phyloP scores from a whole-genome alignment of 2,329 filamentous ascomycete genomes.

The Beauveria rudraprayagi region DNA sequence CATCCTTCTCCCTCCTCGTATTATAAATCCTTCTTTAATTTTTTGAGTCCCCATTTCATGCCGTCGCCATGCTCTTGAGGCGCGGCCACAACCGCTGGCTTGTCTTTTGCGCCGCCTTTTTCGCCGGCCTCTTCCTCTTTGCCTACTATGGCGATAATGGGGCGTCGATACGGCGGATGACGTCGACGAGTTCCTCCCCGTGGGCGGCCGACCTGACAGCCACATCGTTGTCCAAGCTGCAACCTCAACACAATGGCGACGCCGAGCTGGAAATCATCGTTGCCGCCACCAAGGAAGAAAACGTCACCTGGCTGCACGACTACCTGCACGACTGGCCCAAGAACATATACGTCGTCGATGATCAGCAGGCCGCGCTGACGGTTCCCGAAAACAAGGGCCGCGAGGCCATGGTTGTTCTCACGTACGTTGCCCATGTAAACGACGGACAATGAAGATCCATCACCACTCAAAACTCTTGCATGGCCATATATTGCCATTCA shows the following conservation, averaged over 20 bases:
- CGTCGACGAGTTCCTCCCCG: neutral
- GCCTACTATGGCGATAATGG: neutral
- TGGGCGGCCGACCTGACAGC: neutral
- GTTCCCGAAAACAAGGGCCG: conserved; percentile 43
- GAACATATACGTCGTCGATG: conserved; percentile 48
- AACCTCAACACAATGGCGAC: conserved; percentile 15
- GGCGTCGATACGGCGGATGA: neutral
- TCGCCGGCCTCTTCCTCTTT: neutral
- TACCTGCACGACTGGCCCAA: conserved; percentile 39
- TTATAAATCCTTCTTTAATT: neutral
- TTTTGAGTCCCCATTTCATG: neutral
- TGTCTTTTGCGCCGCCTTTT: neutral
- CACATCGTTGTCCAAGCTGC: neutral
- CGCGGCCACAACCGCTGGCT: conserved; percentile 7
- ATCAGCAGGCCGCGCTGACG: conserved; percentile 36
- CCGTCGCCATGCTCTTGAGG: neutral
- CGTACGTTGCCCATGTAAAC: conserved; percentile 20
- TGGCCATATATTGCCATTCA: neutral
- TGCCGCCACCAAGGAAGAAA: conserved; percentile 25
- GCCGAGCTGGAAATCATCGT: conserved; percentile 26
- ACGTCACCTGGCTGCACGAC: conserved; percentile 32
- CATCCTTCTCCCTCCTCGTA: neutral
- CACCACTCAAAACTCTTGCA: neutral
- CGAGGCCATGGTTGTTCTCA: conserved; percentile 47
- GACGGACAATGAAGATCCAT: neutral